Evolutionary conservation across 2,329 filamentous ascomycete genomes (phyloP).

Genomic region (Pyrenochaeta sp.): DNA sequence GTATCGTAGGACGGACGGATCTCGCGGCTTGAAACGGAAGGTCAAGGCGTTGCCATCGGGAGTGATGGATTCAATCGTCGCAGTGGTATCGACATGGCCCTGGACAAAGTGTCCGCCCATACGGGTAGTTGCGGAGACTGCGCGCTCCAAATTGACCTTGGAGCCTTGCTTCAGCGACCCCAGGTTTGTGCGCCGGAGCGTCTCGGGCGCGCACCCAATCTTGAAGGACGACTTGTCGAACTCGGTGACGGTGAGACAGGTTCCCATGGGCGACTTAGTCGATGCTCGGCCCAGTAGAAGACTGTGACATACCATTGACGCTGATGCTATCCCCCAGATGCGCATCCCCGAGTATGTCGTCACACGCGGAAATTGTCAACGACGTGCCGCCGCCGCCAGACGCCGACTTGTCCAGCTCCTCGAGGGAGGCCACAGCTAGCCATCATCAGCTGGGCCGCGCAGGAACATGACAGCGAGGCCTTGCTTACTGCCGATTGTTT

Average conservation of each 20-base stretch:
- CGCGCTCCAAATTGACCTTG: conserved; percentile 90
- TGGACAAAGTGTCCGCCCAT: conserved; percentile 99
- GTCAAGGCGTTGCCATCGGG: conserved; percentile 91
- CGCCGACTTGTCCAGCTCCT: conserved; percentile 77
- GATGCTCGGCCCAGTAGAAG: neutral
- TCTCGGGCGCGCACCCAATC: conserved; percentile 94
- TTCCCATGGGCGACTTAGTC: conserved; percentile 56
- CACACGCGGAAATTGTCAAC: conserved; percentile 80
- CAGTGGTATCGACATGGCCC: conserved; percentile 93
- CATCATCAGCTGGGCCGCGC: conserved; percentile 40
- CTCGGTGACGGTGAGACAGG: conserved; percentile 90
- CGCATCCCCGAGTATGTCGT: conserved; percentile 81
- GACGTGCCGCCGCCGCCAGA: conserved; percentile 82
- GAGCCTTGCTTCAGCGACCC: conserved; percentile 72
- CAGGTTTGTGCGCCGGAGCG: conserved; percentile 94
- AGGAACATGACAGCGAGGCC: neutral
- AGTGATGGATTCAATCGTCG: conserved; percentile 74
- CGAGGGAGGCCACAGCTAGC: conserved; percentile 82
- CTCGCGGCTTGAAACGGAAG: conserved; percentile 79
- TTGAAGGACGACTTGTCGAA: conserved; percentile 75
- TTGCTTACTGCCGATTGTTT: conserved; percentile 79
- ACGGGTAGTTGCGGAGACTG: conserved; percentile 86
- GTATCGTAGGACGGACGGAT: conserved; percentile 77
- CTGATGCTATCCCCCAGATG: conserved; percentile 92
- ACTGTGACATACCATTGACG: conserved; percentile 73